Evolutionary conservation across 2,329 filamentous ascomycete species (phyloP).

Genomic region (Colletotrichum tamarilloi): DNA sequence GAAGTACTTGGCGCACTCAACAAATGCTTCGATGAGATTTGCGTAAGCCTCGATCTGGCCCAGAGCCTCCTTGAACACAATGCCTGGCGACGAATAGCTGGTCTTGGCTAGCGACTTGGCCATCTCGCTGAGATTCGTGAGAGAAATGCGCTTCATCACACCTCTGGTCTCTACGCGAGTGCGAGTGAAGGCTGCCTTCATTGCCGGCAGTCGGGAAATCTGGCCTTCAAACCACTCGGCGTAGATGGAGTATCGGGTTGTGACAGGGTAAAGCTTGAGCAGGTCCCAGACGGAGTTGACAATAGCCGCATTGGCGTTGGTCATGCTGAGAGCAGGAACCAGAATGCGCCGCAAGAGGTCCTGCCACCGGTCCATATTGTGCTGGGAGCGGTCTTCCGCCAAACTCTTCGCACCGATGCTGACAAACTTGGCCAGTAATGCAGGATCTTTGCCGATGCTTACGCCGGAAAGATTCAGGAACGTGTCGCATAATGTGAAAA

Average conservation of each 20-base stretch:
- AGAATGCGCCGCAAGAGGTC: slow-evolving; percentile 85
- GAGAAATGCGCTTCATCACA: slow-evolving; percentile 88
- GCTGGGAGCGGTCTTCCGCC: slow-evolving; percentile 73
- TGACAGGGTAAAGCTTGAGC: slow-evolving; percentile 80
- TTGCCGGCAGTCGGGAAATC: slow-evolving; percentile 79
- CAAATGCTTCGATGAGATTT: slow-evolving; percentile 93
- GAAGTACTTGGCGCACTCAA: slow-evolving; percentile 95
- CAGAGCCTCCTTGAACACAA: slow-evolving; percentile 90
- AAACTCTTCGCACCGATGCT: slow-evolving; percentile 85
- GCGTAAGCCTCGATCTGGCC: slow-evolving; percentile 93
- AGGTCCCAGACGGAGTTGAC: slow-evolving; percentile 90
- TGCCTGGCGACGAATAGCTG: slow-evolving; percentile 88
- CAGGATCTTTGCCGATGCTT: slow-evolving; percentile 86
- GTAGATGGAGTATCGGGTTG: slow-evolving; percentile 87
- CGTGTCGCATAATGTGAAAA: slow-evolving; percentile 87
- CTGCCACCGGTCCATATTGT: slow-evolving; percentile 83
- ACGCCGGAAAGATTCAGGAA: slow-evolving; percentile 88
- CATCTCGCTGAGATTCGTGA: slow-evolving; percentile 87
- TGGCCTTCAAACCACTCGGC: slow-evolving; percentile 90
- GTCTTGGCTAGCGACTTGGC: slow-evolving; percentile 90
- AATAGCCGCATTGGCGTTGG: slow-evolving; percentile 83
- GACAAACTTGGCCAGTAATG: slow-evolving; percentile 83
- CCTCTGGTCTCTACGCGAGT: slow-evolving; percentile 84
- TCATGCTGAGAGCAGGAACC: slow-evolving; percentile 89
- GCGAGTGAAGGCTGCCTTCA: slow-evolving; percentile 81